Conservation (phyloP, 2,329 filamentous ascomycete species). For the Plectosphaerella plurivora region DNA sequence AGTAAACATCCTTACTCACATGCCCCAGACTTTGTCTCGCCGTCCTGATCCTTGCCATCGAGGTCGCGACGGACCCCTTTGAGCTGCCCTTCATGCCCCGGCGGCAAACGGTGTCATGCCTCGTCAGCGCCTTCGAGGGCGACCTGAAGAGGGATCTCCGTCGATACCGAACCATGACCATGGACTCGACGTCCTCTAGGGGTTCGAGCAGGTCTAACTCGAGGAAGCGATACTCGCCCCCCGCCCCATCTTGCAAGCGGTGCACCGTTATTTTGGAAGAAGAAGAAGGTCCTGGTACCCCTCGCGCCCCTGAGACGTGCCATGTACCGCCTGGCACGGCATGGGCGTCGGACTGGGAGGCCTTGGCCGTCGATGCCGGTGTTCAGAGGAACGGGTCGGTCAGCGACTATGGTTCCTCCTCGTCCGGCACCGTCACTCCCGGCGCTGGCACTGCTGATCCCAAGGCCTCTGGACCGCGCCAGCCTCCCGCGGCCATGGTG, state of each 20-base stretch:
- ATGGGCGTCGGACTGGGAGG: conserved; percentile 13
- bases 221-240: background rate
- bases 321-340: conserved; percentile 12
- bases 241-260: background rate
- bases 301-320: conserved; percentile 8
- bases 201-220: background rate
- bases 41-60: conserved; percentile 14
- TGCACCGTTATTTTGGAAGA: conserved; percentile 3
- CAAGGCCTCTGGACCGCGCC: conserved; percentile 1
- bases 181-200: background rate
- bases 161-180: conserved; percentile 3
- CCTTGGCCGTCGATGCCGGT: conserved; percentile 10
- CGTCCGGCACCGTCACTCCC: background rate
- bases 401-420: conserved; percentile 8
- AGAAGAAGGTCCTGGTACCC: conserved; percentile 6
- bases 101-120: conserved; percentile 2
- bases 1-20: conserved; percentile 2
- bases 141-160: conserved; percentile 4
- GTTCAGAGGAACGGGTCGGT: conserved; percentile 9
- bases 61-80: conserved; percentile 15
- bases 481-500: conserved; percentile 9
- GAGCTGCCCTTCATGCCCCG: conserved; percentile 15
- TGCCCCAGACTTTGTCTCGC: conserved; percentile 1
- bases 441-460: too few species aligned
- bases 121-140: conserved; percentile 8